A percentile compares a stretch with the other conserved stretches of the same genome.
These are phyloP conservation scores for Prunus salicina DNA, from an alignment of 306 rosid species.

Conservation along the genomic window DNA sequence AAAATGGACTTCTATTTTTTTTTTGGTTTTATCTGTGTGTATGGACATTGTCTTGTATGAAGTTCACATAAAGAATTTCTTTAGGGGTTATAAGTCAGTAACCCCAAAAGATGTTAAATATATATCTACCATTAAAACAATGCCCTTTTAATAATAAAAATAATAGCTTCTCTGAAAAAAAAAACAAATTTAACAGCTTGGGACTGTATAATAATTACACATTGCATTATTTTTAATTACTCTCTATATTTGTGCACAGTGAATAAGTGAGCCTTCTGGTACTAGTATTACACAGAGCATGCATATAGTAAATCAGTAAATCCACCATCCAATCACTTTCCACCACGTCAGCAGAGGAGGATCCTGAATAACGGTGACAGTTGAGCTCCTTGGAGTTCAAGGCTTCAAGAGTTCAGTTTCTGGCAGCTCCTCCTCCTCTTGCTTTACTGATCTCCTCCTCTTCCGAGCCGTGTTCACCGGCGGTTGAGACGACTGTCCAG, in stretches of 20 bases:
- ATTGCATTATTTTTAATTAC: not conserved
- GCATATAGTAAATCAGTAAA: not conserved
- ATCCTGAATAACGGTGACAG: not conserved
- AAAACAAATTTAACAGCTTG: not conserved
- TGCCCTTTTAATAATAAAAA: not conserved
- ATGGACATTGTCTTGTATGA: not conserved
- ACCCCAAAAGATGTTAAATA: not conserved
- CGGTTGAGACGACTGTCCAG: constrained; percentile 43
- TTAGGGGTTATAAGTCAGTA: not conserved
- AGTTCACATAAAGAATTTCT: not conserved
- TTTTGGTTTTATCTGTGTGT: no score
- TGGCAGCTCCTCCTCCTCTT: not conserved
- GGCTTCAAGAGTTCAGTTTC: constrained; percentile 14
- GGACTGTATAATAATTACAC: not conserved
- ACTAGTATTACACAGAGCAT: not conserved
- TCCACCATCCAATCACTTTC: not conserved
- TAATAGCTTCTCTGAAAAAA: no score
- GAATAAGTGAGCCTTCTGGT: not conserved
- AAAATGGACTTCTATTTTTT: no score
- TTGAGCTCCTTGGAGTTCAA: constrained; percentile 4
- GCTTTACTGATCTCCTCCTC: constrained; percentile 36
- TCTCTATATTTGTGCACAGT: not conserved
- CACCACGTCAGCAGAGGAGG: not conserved
- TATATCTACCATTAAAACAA: not conserved
- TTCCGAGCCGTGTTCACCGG: constrained; percentile 38